These are phyloP conservation scores for Alternaria triticimaculans DNA, from an alignment of 2,329 filamentous ascomycete genomes.

Conservation along the genomic window DNA sequence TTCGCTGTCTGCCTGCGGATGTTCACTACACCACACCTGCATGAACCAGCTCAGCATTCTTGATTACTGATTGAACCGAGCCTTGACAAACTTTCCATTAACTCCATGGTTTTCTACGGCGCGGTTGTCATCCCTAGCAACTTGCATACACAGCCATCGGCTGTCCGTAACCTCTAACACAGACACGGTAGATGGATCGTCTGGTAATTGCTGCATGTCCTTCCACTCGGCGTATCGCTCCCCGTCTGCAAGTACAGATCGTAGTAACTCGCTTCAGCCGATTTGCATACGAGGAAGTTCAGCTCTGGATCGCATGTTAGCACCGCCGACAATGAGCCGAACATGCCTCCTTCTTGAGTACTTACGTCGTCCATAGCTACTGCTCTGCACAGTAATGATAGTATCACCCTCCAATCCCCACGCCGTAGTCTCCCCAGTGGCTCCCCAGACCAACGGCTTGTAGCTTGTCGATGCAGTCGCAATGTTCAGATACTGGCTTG, in stretches of 20 bases:
- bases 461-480: slow-evolving; percentile 56
- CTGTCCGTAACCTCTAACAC: slow-evolving; percentile 36
- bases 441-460: slow-evolving; percentile 59
- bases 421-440: slow-evolving; percentile 52
- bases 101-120: neutral
- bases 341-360: neutral
- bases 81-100: neutral
- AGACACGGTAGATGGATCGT: slow-evolving; percentile 62
- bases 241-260: slow-evolving; percentile 62
- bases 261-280: slow-evolving; percentile 53
- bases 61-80: neutral
- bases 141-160: neutral
- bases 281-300: slow-evolving; percentile 60
- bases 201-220: slow-evolving; percentile 62
- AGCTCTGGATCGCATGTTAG: slow-evolving; percentile 43
- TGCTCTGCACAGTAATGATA: slow-evolving; percentile 56
- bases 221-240: slow-evolving; percentile 57
- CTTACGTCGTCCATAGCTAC: slow-evolving; percentile 53
- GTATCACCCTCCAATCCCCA: slow-evolving; percentile 60
- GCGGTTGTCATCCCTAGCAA: neutral
- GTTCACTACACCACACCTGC: neutral
- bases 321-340: neutral
- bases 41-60: neutral
- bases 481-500: slow-evolving; percentile 58
- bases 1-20: neutral